phyloP scores from a whole-genome alignment of 352 stramenopile species.

The Phytophthora niederhauseri region DNA sequence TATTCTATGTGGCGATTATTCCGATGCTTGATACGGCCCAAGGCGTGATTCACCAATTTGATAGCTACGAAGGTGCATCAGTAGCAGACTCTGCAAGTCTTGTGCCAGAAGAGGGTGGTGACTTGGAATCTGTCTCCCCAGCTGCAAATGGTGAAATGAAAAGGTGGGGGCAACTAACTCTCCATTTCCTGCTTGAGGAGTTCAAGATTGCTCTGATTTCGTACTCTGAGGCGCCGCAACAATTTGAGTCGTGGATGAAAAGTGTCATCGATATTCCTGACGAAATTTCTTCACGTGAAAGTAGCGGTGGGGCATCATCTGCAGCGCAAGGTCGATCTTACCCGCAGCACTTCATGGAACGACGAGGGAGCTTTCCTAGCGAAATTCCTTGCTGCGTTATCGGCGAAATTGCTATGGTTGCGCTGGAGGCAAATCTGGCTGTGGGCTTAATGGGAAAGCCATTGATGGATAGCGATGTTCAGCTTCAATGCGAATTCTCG shows the following conservation, averaged over 20 bases:
- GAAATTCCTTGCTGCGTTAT: constrained; percentile 46
- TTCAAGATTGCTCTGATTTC: constrained; percentile 57
- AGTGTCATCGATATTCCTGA: constrained; percentile 40
- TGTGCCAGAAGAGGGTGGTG: constrained; percentile 8
- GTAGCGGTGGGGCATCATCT: constrained; percentile 32
- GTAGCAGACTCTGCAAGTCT: constrained; percentile 22
- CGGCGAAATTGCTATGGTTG: constrained; percentile 39
- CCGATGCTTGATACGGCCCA: constrained; percentile 36
- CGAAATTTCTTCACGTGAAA: constrained; percentile 45
- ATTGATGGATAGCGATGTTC: constrained; percentile 7
- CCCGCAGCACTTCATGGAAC: constrained; percentile 41
- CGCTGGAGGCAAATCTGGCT: constrained; percentile 28
- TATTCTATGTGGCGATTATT: constrained; percentile 40
- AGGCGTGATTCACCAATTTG: constrained; percentile 31
- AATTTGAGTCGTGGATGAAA: constrained; percentile 68
- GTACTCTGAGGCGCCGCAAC: constrained; percentile 46
- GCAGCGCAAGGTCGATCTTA: constrained; percentile 29
- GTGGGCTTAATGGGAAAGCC: constrained; percentile 18
- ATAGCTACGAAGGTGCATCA: constrained; percentile 22
- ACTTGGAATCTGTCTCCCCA: not conserved
- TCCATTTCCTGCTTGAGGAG: constrained; percentile 47
- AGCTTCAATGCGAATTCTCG: constrained; percentile 50
- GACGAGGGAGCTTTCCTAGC: constrained; percentile 34
- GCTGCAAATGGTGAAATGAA: constrained; percentile 3
- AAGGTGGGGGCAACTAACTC: constrained; percentile 25